phyloP scores from a whole-genome alignment of 371 early-diverging fungal genomes.

The Rhizopus delemar region DNA sequence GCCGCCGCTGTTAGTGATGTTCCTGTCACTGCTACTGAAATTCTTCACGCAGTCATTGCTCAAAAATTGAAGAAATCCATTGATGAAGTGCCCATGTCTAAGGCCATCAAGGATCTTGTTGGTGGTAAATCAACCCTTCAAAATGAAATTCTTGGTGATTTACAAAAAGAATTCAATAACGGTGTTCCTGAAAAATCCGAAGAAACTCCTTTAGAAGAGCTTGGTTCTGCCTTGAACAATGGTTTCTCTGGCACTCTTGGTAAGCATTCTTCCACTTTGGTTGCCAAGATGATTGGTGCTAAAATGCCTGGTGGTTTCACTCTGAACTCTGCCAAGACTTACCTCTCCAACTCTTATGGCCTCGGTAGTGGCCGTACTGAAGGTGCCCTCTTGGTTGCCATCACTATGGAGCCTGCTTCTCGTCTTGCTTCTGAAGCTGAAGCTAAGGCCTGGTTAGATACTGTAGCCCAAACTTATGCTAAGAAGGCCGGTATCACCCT shows the following conservation, averaged over 20 bases:
- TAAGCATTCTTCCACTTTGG: constrained; percentile 76
- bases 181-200: constrained; percentile 90
- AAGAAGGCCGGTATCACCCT: constrained; percentile 77
- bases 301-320: constrained; percentile 97
- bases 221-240: constrained; percentile 70
- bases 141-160: constrained; percentile 95
- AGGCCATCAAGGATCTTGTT: constrained; percentile 91
- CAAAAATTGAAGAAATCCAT: constrained; percentile 90
- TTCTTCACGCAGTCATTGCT: constrained; percentile 82
- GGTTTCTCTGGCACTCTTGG: constrained; percentile 75
- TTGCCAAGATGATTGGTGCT: constrained; percentile 81
- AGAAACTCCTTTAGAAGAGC: constrained; percentile 86
- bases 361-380: constrained; percentile 87
- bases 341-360: constrained; percentile 74
- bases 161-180: constrained; percentile 90
- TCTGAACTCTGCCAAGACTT: constrained; percentile 75
- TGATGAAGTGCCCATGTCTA: constrained; percentile 71
- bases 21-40: constrained; percentile 76
- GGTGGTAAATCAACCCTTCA: constrained; percentile 96
- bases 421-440: constrained; percentile 83
- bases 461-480: constrained; percentile 80
- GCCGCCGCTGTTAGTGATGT: constrained; percentile 62
- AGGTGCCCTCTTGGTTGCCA: constrained; percentile 77
- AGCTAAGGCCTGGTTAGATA: constrained; percentile 88
- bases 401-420: constrained; percentile 85